These are phyloP conservation scores for Populus alba DNA, from an alignment of 345 rosid genomes.

Conservation along the genomic window DNA sequence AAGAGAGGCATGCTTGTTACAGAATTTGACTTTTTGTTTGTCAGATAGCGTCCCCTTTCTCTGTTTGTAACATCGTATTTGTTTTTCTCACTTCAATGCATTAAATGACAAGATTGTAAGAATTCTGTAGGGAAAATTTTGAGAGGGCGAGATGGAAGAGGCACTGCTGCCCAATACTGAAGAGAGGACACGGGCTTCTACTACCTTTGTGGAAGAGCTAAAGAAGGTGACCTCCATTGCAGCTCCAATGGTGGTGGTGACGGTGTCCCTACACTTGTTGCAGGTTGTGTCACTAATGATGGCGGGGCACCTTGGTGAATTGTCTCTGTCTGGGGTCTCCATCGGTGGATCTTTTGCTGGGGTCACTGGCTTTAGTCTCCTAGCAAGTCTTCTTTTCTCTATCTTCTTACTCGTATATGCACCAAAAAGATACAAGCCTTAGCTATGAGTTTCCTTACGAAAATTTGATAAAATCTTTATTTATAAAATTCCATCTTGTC, in stretches of 20 bases:
- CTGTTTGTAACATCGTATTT: neutral
- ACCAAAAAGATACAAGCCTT: neutral
- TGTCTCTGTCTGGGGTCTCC: conserved; percentile 26
- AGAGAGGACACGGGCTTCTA: conserved; percentile 7
- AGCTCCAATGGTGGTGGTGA: conserved; percentile 32
- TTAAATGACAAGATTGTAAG: neutral
- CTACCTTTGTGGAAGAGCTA: conserved; percentile 17
- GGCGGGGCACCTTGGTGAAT: conserved; percentile 34
- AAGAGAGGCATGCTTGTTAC: no score
- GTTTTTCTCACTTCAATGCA: neutral
- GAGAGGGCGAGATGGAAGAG: neutral
- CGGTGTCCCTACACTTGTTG: conserved; percentile 14
- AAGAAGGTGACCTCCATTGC: conserved; percentile 27
- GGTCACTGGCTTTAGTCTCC: conserved; percentile 28
- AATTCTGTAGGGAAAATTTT: neutral
- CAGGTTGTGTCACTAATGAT: conserved; percentile 26
- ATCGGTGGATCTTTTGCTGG: conserved; percentile 27
- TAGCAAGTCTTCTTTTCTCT: neutral
- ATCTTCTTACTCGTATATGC: neutral
- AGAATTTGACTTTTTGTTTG: neutral
- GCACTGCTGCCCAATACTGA: neutral
- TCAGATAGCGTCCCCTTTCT: neutral
- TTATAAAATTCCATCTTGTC: no score
- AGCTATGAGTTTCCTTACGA: neutral
- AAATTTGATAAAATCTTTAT: neutral